Evolutionary conservation across 2,329 filamentous ascomycete species (phyloP), one percentile per base, ranked within the genome.

Genomic region (Claviceps sp.): DNA sequence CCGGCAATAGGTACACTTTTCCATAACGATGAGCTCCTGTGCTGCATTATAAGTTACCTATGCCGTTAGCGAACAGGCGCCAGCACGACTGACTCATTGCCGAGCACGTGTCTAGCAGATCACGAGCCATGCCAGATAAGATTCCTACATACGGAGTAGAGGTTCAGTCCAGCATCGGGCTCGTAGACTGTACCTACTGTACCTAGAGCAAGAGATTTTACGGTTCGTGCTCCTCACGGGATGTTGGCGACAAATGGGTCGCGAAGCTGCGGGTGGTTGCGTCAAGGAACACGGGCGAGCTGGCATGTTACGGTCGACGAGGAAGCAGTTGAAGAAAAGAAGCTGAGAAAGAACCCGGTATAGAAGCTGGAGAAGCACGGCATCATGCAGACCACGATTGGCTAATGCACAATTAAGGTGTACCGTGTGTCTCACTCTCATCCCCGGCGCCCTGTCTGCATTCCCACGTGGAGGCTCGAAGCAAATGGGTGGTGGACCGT

Each of bases 391-490:
- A 34, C 38, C 43, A 38, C 44, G 23, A 53, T 50, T 50, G 26
- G 48, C 43, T 50, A 29, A 42, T 20, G 16, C 38, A 16, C 2
- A 20, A 37, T 45, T 44, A 47, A 47, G 23, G 37, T 47, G 17
- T 40, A 23, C 37, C 43, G 37, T 38, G 17, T 40, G 42, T 43
- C 43, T 42, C 43, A 42, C 43, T 37, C 9, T 11, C 29, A 34
- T 34, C 47, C 17, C 47, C 37, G 42, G 43, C 34, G 34, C 14
- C 43, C 22, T 42, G 23, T 22, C 23, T 22, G 39, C 36, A 44
- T 39, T 23, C 45, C 51, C 51, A 53, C 51, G 51, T 53, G 51
- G 51, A 50, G 37, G n/a, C 22, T 47, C 42, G 29, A 50, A 29
- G 20, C 22, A 23, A 44, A 44, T 6, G 26, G 48, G 43, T 48